Evolutionary conservation across 192 early-diverging fungal species (phyloP).

Genomic region (Linderina pennispora): DNA sequence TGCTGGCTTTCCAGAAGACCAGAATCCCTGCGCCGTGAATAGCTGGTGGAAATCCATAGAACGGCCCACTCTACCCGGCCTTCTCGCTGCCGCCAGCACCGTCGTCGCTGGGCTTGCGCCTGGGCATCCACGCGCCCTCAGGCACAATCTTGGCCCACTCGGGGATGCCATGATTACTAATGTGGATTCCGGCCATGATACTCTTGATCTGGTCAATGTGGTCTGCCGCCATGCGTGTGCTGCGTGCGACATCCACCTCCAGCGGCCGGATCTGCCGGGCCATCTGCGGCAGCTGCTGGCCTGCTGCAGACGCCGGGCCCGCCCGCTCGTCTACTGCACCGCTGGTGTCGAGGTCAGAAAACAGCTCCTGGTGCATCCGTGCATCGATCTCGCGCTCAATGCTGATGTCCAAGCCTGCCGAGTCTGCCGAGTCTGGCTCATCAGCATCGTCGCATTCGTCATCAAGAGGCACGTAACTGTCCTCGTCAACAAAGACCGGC

Average conservation of each 20-base stretch:
- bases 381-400: slow-evolving; percentile 10
- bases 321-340: background rate
- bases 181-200: slow-evolving; percentile 37
- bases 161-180: slow-evolving; percentile 26
- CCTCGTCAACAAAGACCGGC: slow-evolving; percentile 31
- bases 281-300: background rate
- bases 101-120: slow-evolving; percentile 7
- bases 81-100: too few relatives aligned
- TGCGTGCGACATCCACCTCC: slow-evolving; percentile 5
- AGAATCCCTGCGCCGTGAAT: too few relatives aligned
- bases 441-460: slow-evolving; percentile 5
- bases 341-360: slow-evolving; percentile 11
- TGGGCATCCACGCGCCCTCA: slow-evolving; percentile 36
- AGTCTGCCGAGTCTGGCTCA: background rate
- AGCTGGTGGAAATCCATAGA: too few relatives aligned
- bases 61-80: too few relatives aligned
- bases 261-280: slow-evolving; percentile 9
- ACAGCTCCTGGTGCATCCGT: slow-evolving; percentile 18
- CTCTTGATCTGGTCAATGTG: slow-evolving; percentile 26
- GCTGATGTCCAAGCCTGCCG: background rate
- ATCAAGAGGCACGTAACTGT: slow-evolving; percentile 10
- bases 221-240: slow-evolving; percentile 23
- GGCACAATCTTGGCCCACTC: slow-evolving; percentile 37
- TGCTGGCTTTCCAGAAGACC: too few relatives aligned
- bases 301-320: background rate